Evolutionary conservation across 371 early-diverging fungal species (phyloP), one percentile per base, ranked within the genome.

Genomic region (Mortierella sp.): DNA sequence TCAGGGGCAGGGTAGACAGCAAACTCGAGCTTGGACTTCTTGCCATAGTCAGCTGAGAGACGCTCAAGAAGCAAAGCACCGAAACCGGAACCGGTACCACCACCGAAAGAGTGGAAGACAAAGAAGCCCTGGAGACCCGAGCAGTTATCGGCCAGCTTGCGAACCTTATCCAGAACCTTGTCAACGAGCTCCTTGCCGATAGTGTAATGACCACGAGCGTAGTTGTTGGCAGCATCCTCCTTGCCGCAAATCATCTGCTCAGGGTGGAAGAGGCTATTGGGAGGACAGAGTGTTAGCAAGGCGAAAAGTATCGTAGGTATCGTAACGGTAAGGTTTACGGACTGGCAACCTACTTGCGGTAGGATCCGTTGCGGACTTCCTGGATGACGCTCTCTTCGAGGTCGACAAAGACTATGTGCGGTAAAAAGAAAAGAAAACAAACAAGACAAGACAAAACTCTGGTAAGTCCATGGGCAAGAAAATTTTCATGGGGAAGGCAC

Each of bases 171-270:
- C 74, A 98, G 91, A 71, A 98, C 98, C 57, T 93, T 89, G 91
- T 99, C 99, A 81, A 99, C 96, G 54, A 98, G 95, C 89, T 98
- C 99, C 94, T 98, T 98, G 83, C 99, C 99, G 82, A 98, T 95
- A 72, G 99, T 99, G 94, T 99, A 99, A 93, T 99, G 98, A 83
- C 99, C 99, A 93, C 99, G 96, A 71, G 99, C 99, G 89, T 99
- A 99, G 95, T 99, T 99, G 94, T 99, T 99, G 89, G 99, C 99
- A 34, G 99, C 99, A 90, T 99, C 99, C 90, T 99, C 99, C 93
- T 99, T 98, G 82, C 99, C 99, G 79, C 95, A 95, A 90, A 99
- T 98, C 88, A 99, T 92, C 92, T 97, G 97, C 86, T 97, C 97
- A 73, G 99, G 99, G 92, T 99, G 99, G 95, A 98, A 99, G 75